Evolutionary conservation across 2,329 filamentous ascomycete species (phyloP).

Genomic region (Fusarium vanettenii): DNA sequence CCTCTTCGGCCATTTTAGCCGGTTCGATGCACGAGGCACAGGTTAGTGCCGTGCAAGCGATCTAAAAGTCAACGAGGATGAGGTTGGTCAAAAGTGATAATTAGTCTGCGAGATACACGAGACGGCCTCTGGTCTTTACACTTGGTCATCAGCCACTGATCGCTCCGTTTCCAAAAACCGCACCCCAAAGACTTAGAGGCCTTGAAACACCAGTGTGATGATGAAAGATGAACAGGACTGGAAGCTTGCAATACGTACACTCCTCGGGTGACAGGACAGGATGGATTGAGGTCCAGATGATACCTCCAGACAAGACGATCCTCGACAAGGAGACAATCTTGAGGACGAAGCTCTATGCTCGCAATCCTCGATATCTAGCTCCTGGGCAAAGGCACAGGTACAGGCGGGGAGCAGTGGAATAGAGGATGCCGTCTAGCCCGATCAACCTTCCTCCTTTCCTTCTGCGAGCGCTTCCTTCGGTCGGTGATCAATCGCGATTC

Average conservation of each 20-base stretch:
- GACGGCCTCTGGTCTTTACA: conserved; percentile 39
- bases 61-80: conserved; percentile 16
- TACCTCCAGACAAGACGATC: conserved; percentile 35
- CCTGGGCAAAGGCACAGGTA: conserved; percentile 36
- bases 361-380: conserved; percentile 46
- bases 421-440: conserved; percentile 33
- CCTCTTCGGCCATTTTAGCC: conserved; percentile 72
- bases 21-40: conserved; percentile 23
- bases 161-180: conserved; percentile 29
- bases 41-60: conserved; percentile 23
- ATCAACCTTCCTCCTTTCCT: conserved; percentile 37
- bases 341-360: conserved; percentile 76
- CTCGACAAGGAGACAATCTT: conserved; percentile 48
- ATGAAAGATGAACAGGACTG: conserved; percentile 49
- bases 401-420: conserved; percentile 29
- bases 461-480: conserved; percentile 21
- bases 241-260: conserved; percentile 68
- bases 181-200: conserved; percentile 10
- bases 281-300: conserved; percentile 32
- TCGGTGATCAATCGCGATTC: conserved; percentile 19
- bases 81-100: conserved; percentile 38
- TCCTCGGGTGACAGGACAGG: conserved; percentile 49
- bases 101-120: conserved; percentile 45
- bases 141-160: conserved; percentile 42
- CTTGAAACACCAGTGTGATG: conserved; percentile 28